Evolutionary conservation across 2,329 filamentous ascomycete genomes (phyloP).

Genomic region (Davidsoniella neocaledoniae): DNA sequence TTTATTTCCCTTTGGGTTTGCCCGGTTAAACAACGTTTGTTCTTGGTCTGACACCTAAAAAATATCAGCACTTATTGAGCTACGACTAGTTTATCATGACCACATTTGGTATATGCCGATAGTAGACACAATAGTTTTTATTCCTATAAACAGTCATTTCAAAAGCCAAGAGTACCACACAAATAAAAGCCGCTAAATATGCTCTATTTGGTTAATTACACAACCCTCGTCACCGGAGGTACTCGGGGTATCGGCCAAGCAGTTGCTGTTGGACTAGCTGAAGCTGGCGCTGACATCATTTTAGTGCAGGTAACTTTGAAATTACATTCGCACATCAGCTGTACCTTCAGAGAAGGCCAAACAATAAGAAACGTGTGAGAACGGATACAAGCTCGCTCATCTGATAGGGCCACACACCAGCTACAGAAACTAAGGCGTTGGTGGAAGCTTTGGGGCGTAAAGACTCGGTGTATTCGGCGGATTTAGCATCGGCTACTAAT

Average conservation of each 20-base stretch:
- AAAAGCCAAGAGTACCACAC: no score
- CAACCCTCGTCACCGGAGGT: constrained; percentile 39
- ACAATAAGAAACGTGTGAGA: neutral
- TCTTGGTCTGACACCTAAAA: no score
- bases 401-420: constrained; percentile 11
- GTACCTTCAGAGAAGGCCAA: neutral
- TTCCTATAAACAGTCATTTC: no score
- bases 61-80: no score
- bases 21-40: no score
- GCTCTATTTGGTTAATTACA: constrained; percentile 40
- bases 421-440: constrained; percentile 37
- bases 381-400: neutral
- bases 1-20: no score
- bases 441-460: constrained; percentile 51
- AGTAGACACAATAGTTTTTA: no score
- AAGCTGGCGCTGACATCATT: constrained; percentile 42
- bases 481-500: constrained; percentile 44
- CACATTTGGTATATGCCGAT: no score
- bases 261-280: constrained; percentile 39
- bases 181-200: constrained; percentile 17
- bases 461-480: constrained; percentile 49
- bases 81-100: no score
- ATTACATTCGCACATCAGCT: neutral
- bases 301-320: constrained; percentile 30
- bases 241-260: constrained; percentile 42